phyloP scores from a whole-genome alignment of 306 rosid species.

The Sindora glabra region DNA sequence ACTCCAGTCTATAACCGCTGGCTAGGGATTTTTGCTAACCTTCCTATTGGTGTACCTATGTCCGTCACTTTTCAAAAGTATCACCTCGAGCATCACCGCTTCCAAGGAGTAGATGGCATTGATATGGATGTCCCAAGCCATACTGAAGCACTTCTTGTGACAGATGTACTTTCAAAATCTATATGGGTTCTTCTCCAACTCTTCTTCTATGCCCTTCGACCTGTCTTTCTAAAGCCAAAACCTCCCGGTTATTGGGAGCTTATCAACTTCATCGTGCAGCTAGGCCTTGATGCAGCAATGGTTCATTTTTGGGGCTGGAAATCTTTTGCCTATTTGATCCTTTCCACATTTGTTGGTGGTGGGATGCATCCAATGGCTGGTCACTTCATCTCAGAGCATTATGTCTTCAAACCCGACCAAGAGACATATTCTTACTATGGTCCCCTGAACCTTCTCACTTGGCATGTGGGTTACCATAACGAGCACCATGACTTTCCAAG shows the following conservation, averaged over 20 bases:
- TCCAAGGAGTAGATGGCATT: slow-evolving; percentile 87
- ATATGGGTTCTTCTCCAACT: slow-evolving; percentile 81
- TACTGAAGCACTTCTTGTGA: slow-evolving; percentile 66
- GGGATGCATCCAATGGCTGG: slow-evolving; percentile 99
- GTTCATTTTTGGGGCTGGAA: slow-evolving; percentile 73
- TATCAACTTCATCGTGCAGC: slow-evolving; percentile 58
- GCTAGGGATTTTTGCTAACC: slow-evolving; percentile 91
- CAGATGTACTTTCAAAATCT: slow-evolving; percentile 42
- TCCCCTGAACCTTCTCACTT: slow-evolving; percentile 72
- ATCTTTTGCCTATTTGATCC: slow-evolving; percentile 64
- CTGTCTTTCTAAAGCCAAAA: slow-evolving; percentile 77
- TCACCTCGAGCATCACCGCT: slow-evolving; percentile 91
- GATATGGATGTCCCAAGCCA: slow-evolving; percentile 88
- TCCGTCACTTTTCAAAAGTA: slow-evolving; percentile 90
- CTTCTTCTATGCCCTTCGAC: slow-evolving; percentile 81
- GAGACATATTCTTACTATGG: slow-evolving; percentile 95
- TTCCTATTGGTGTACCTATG: slow-evolving; percentile 92
- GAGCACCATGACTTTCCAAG: slow-evolving; percentile 95
- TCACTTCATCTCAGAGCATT: slow-evolving; percentile 91
- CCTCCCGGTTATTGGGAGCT: slow-evolving; percentile 90
- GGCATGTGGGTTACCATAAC: slow-evolving; percentile 88
- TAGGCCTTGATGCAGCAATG: slow-evolving; percentile 53
- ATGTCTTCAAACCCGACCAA: slow-evolving; percentile 74
- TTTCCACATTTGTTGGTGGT: slow-evolving; percentile 84
- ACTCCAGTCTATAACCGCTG: slow-evolving; percentile 67